Base-by-base conservation (phyloP, 129 eudicot genomes). In the Helichrysum umbraculigerum region DNA sequence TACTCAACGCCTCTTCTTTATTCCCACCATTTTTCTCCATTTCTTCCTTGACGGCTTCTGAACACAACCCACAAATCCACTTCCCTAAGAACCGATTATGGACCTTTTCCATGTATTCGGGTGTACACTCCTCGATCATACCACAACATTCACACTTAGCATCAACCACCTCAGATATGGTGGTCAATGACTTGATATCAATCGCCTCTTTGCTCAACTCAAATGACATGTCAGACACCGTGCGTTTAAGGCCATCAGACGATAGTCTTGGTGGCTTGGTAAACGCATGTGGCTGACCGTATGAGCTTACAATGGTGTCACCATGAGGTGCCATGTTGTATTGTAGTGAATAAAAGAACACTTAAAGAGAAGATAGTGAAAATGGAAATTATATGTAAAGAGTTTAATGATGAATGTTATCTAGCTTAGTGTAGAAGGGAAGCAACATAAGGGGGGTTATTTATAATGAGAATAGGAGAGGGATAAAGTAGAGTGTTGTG, bases 121-220 rank as follows among this genome's bases (percentile, higher is more conserved):
- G 86, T 0, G 97, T 91, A 67, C 91, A 91, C 76, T 91, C 97
- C 65, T 91, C 97, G 12, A 69, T 60, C 93, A 91, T 91, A 4
- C 97, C 94, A 71, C 97, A 91, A 35, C 97, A 91, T 72, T 88
- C 97, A 10, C 97, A 91, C 77, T 80, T 86, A 5, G 86, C 91
- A 15, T 91, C 94, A 51, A 84, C 93, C 11, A 87, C 90, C 64
- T 91, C 97, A 0, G 88, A 72, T 34, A 91, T 88, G 2, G 90
- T 81, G 34, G 87, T 81, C 35, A 91, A 78, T 20, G 81, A 61
- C 19, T 44, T 39, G 28, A 32, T 73, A 9, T 61, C 82, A 4
- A 58, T 57, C 25, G 58, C 76, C 25, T 83, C 87, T 71, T 84
- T 88, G 84, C 79, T 82, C 19, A 88, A 73, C 69, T 88, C 89